These are phyloP conservation scores for Lachnellula hyalina DNA, from an alignment of 2,329 filamentous ascomycete species.

Conservation along the genomic window DNA sequence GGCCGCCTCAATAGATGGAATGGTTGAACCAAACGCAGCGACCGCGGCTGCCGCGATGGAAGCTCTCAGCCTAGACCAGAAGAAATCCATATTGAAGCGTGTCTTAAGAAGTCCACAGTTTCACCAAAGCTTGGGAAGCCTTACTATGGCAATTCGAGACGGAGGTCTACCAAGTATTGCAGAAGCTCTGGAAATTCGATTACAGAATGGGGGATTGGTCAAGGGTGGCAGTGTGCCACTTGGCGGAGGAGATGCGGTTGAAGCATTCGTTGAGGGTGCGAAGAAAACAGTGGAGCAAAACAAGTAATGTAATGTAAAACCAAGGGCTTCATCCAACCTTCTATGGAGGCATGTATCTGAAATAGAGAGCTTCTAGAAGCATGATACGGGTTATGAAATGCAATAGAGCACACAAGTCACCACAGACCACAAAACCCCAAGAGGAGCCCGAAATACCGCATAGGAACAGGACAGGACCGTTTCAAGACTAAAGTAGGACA, in stretches of 20 bases:
- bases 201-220: slow-evolving; percentile 81
- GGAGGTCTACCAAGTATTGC: slow-evolving; percentile 86
- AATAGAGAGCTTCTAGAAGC: not conserved
- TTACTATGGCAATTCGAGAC: slow-evolving; percentile 84
- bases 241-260: slow-evolving; percentile 81
- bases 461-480: too few relatives aligned
- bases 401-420: too few relatives aligned
- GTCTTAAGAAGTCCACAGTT: slow-evolving; percentile 90
- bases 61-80: slow-evolving; percentile 67
- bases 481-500: too few relatives aligned
- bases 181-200: slow-evolving; percentile 73
- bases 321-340: not conserved
- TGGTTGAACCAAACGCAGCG: slow-evolving; percentile 62
- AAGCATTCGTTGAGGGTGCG: slow-evolving; percentile 86
- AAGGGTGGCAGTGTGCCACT: slow-evolving; percentile 74
- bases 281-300: slow-evolving; percentile 69
- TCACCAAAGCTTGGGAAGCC: slow-evolving; percentile 73
- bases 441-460: too few relatives aligned
- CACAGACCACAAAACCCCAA: too few relatives aligned
- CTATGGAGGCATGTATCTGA: not conserved
- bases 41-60: slow-evolving; percentile 68
- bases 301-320: slow-evolving; percentile 9
- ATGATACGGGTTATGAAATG: not conserved
- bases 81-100: slow-evolving; percentile 72
- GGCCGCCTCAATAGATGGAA: slow-evolving; percentile 49